phyloP scores from a whole-genome alignment of 1,139 yeast genomes.

The Ogataea hybrid region DNA sequence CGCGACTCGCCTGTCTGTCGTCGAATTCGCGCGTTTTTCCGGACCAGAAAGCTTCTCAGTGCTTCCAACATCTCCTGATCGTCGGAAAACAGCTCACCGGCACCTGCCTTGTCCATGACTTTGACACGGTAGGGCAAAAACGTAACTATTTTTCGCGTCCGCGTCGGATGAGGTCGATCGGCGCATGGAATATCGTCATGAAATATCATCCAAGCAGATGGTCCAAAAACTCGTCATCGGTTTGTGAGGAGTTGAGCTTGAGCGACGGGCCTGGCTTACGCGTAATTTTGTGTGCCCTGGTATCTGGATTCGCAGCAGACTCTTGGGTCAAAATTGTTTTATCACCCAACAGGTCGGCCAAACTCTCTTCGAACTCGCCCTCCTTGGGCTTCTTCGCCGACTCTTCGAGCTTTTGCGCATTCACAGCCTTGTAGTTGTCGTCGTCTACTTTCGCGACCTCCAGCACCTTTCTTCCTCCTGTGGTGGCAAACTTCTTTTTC shows the following conservation, averaged over 20 bases:
- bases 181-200: constrained; percentile 2
- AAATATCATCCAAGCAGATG: constrained; percentile 14
- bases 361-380: constrained; percentile 16
- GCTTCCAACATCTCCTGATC: neutral
- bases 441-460: constrained; percentile 20
- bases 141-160: constrained; percentile 3
- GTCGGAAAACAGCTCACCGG: neutral
- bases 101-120: too few relatives aligned
- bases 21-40: neutral
- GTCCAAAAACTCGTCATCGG: constrained; percentile 20
- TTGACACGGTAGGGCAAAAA: neutral
- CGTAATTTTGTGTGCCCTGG: neutral
- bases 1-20: neutral
- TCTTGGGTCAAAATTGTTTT: neutral
- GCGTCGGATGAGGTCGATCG: constrained; percentile 7
- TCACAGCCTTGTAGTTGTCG: constrained; percentile 20
- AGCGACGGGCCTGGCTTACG: neutral
- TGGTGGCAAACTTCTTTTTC: constrained; percentile 12
- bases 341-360: constrained; percentile 22
- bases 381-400: neutral
- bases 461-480: constrained; percentile 17
- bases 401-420: constrained; percentile 12
- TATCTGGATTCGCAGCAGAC: neutral
- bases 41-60: neutral
- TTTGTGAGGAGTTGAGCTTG: neutral